phyloP scores from a whole-genome alignment of 1,139 yeast genomes.

The Geotrichum armillariae region DNA sequence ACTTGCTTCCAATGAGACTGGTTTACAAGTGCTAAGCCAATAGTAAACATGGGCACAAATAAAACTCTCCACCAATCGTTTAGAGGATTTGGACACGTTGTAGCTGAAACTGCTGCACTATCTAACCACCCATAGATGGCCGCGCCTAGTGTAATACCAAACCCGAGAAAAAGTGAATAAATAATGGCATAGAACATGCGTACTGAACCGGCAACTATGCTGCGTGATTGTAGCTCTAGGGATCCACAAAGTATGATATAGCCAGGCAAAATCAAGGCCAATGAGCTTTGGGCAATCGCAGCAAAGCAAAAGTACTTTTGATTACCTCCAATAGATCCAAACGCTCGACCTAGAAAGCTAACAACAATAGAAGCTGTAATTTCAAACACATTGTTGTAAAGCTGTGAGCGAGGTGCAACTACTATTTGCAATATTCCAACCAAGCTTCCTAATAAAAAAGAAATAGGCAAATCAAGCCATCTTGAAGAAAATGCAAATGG shows the following conservation, averaged over 20 bases:
- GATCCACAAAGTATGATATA: conserved; percentile 89
- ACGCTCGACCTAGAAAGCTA: conserved; percentile 81
- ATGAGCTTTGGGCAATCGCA: conserved; percentile 84
- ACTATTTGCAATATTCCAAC: conserved; percentile 82
- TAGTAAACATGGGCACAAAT: conserved; percentile 78
- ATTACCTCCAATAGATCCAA: conserved; percentile 71
- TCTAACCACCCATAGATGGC: conserved; percentile 95
- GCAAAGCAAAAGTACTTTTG: conserved; percentile 68
- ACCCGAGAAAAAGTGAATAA: conserved; percentile 84
- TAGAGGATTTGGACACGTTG: conserved; percentile 54
- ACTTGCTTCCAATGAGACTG: conserved; percentile 79
- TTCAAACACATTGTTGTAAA: conserved; percentile 88
- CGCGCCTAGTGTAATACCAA: conserved; percentile 91
- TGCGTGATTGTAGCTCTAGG: conserved; percentile 83
- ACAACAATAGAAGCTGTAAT: conserved; percentile 86
- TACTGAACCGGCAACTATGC: conserved; percentile 89
- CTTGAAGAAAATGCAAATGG: conserved; percentile 90
- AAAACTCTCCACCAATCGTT: conserved; percentile 69
- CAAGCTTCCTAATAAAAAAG: conserved; percentile 75
- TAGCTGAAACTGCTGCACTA: conserved; percentile 63
- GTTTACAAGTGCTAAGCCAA: conserved; percentile 71
- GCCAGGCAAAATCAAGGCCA: conserved; percentile 90
- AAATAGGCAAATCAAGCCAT: conserved; percentile 84
- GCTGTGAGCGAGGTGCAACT: conserved; percentile 78
- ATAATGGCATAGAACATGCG: conserved; percentile 95